Base-by-base conservation (phyloP, 202 grass and related monocot genomes). In the Panicum hallii region DNA sequence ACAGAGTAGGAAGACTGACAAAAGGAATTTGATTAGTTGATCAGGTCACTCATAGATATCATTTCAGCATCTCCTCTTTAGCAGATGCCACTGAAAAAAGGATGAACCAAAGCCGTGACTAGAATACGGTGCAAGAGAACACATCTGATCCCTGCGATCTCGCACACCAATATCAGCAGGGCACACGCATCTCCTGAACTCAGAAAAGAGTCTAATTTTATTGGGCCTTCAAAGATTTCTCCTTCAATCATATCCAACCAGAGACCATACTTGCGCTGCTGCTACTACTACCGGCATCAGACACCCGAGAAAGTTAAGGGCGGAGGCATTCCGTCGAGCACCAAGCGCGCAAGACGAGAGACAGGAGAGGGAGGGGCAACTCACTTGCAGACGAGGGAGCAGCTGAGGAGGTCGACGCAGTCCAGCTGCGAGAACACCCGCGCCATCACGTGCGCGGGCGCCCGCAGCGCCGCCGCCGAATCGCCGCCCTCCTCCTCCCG, bases 381-480 rank as follows among this genome's bases (percentile, higher is more conserved):
- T 58, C 55, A 97, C 94, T 79, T 97, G 92, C 92, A 97, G 63
- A 98, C 91, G 64, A 92, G 89, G 69, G 95, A 88, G 83, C 89
- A 94, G 81, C 67, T 90, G 74, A 95, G 91, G 60, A 94, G 88
- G 70, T 98, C 89, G 58, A 93, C 73, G 91, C 95, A 98, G 83
- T 98, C 95, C 42, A 98, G 89, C 87, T 98, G 95, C 73, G 89
- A 93, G 93, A 98, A 98, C 48, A 98, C 87, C 7, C 86, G 89
- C 47, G 80, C 52, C 63, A 95, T 95, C 87, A 95, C 74, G 80
- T 98, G 85, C 20, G 89, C 77, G 34, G 91, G 95, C 55, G 58
- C 48, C 9, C 86, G 80, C 36, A 98, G 80, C 58, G 87, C 93
- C 23, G 93, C 93, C 47, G 80, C 67, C 22, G 38, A 6, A 11